Conservation (phyloP, 2,329 filamentous ascomycete species). For the Clonostachys sp. region DNA sequence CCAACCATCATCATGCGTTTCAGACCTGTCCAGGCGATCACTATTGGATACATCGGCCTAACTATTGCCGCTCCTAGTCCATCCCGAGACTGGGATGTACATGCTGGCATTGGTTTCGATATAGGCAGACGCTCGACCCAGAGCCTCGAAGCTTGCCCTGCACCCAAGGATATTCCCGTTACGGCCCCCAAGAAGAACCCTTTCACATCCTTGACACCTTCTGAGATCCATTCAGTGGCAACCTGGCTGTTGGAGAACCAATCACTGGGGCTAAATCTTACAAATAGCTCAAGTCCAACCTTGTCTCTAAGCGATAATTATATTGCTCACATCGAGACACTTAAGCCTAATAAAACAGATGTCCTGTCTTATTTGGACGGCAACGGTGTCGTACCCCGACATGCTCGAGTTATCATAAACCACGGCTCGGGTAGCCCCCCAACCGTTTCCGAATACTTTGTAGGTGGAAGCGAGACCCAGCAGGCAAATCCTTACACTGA, state of each 20-base stretch:
- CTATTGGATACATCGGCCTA: too few species aligned
- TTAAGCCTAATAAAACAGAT: slow-evolving; percentile 42
- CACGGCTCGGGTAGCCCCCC: slow-evolving; percentile 7
- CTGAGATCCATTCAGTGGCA: slow-evolving; percentile 13
- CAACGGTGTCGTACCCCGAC: slow-evolving; percentile 20
- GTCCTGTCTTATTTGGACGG: slow-evolving; percentile 37
- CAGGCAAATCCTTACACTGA: neutral
- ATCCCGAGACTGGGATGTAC: too few species aligned
- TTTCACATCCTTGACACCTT: slow-evolving; percentile 1
- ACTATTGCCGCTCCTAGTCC: too few species aligned
- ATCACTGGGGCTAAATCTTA: slow-evolving; percentile 8
- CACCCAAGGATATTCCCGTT: neutral
- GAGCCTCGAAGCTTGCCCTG: neutral
- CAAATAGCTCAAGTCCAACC: slow-evolving; percentile 4
- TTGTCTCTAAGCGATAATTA: slow-evolving; percentile 8
- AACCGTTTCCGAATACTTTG: slow-evolving; percentile 7
- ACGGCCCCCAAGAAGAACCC: slow-evolving; percentile 2
- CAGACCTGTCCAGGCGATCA: too few species aligned
- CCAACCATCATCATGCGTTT: too few species aligned
- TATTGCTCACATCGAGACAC: slow-evolving; percentile 9
- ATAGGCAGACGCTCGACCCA: too few species aligned
- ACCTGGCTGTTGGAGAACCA: slow-evolving; percentile 16
- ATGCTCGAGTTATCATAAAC: slow-evolving; percentile 8
- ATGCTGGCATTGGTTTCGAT: too few species aligned
- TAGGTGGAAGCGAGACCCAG: neutral